These are phyloP conservation scores for Talaromyces sp. DNA, from an alignment of 2,329 filamentous ascomycete species.

Conservation along the genomic window DNA sequence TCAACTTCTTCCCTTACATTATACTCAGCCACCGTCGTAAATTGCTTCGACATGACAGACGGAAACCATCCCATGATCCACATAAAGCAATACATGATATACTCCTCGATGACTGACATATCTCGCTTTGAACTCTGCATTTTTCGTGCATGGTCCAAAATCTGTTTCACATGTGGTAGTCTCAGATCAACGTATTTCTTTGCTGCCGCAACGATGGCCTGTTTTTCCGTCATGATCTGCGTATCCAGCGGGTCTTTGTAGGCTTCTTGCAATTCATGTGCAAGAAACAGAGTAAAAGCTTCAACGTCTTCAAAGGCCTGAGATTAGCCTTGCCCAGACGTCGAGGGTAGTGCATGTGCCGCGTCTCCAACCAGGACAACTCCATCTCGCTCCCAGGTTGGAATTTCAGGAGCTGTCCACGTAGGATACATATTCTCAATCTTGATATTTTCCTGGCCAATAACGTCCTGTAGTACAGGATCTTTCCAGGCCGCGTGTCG, in stretches of 20 bases:
- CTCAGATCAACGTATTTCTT: slow-evolving; percentile 30
- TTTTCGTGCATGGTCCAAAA: slow-evolving; percentile 26
- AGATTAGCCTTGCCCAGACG: slow-evolving; percentile 51
- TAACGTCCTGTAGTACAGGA: slow-evolving; percentile 38
- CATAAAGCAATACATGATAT: slow-evolving; percentile 32
- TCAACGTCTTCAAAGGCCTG: slow-evolving; percentile 55
- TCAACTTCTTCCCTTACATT: slow-evolving; percentile 21
- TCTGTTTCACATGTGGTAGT: slow-evolving; percentile 27
- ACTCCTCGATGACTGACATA: slow-evolving; percentile 30
- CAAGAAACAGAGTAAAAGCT: slow-evolving; percentile 39
- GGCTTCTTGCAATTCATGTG: slow-evolving; percentile 21
- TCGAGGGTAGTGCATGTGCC: slow-evolving; percentile 52
- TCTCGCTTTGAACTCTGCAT: slow-evolving; percentile 31
- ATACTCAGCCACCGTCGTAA: slow-evolving; percentile 19
- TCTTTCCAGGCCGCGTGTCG: slow-evolving; percentile 45
- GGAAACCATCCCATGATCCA: slow-evolving; percentile 31
- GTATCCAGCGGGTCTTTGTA: slow-evolving; percentile 7
- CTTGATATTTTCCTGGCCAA: slow-evolving; percentile 27
- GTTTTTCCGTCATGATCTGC: slow-evolving; percentile 13
- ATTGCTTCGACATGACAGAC: slow-evolving; percentile 15
- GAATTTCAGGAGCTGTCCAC: slow-evolving; percentile 44
- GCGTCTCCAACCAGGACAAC: slow-evolving; percentile 54
- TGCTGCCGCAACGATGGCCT: slow-evolving; percentile 22
- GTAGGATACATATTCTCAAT: slow-evolving; percentile 45
- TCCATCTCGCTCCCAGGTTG: slow-evolving; percentile 43